Base-by-base conservation (phyloP, 2,329 filamentous ascomycete species). In the Alternaria angustiovoidea region DNA sequence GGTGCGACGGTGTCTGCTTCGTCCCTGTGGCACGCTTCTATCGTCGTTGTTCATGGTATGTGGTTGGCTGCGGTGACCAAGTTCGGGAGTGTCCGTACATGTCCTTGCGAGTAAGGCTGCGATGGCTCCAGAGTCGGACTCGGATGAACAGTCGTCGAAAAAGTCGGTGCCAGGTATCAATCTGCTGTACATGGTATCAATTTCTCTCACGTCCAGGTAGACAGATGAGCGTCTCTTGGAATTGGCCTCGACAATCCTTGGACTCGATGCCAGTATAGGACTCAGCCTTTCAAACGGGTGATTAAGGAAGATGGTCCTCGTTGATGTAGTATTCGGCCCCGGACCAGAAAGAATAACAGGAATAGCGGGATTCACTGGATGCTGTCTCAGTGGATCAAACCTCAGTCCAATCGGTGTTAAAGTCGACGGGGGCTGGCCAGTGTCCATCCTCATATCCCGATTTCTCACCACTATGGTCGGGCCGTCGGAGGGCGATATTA, bases 191-290 rank as follows among this genome's bases (percentile, higher is more conserved):
- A 75, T 75, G 7, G 63, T 63, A 16, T 66, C 60, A 44, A 63
- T 63, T 20, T 65, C 62, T 46, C 69, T 67, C 59, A 71, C 65
- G 11, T 67, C 64, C 6, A 71, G 72, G 14, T 66, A 61, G 2
- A 75, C 59, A 2, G 72, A 73, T 4, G 62, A 63, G 30, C 67
- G 68, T 7, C 71, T 57, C 30, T 43, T 59, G 7, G 62, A 65
- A 5, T 63, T 61, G 39, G 67, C 62, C 8, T 70, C 69, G 8
- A 77, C 54, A 18, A 75, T 65, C 20, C 66, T 69, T 9, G 73
- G 73, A 4, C 67, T 75, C 11, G 70, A 74, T 22, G 73, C 72
- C 26, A 71, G 69, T 18, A 69, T 75, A 4, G 69, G 73, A 0
- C 72, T 72, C n/a, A 75, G 41, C 28, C 65, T 69, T 28, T 72